These are phyloP conservation scores for Lasiodiplodia theobromae DNA, from an alignment of 2,329 filamentous ascomycete species.

Conservation along the genomic window DNA sequence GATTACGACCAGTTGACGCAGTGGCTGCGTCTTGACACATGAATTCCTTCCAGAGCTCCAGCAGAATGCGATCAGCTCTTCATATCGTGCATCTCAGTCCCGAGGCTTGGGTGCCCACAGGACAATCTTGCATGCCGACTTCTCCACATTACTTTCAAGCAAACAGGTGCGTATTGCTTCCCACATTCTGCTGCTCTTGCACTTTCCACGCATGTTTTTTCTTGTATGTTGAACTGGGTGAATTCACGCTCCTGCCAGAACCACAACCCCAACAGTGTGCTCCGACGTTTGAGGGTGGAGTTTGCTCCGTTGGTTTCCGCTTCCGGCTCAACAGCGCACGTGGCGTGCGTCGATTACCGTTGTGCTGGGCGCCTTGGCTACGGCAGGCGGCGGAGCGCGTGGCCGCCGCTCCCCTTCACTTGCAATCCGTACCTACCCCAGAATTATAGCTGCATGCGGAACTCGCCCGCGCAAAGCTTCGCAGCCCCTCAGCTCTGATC, in stretches of 20 bases:
- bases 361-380: not conserved
- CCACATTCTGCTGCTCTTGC: too few relatives aligned
- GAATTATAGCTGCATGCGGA: constrained; percentile 23
- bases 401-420: constrained; percentile 16
- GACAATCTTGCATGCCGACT: too few relatives aligned
- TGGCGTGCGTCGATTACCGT: not conserved
- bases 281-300: not conserved
- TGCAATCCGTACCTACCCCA: not conserved
- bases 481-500: not conserved
- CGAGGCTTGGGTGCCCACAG: too few relatives aligned
- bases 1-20: too few relatives aligned
- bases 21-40: too few relatives aligned
- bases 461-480: constrained; percentile 14
- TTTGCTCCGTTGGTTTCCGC: not conserved
- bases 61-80: too few relatives aligned
- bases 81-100: too few relatives aligned
- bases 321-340: not conserved
- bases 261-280: not conserved
- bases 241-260: not conserved
- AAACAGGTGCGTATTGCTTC: too few relatives aligned
- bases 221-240: not conserved
- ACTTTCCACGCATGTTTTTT: too few relatives aligned
- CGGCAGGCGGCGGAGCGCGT: not conserved
- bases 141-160: too few relatives aligned
- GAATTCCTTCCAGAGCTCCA: too few relatives aligned